Base-by-base conservation (phyloP, 2,329 filamentous ascomycete genomes). In the Colletotrichum gigasporum region DNA sequence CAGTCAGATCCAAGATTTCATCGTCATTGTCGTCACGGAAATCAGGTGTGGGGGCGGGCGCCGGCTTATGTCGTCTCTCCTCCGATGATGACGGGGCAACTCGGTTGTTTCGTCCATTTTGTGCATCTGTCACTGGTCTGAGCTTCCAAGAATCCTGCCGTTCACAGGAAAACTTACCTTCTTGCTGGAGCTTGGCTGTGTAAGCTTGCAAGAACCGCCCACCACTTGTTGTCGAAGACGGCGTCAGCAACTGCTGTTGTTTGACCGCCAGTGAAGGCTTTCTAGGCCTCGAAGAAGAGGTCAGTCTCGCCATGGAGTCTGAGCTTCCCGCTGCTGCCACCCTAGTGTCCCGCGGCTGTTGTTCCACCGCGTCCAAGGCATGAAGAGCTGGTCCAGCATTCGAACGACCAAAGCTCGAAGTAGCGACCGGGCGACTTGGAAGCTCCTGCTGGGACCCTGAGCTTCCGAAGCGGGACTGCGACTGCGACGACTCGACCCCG, bases 281-380 rank as follows among this genome's bases (percentile, higher is more conserved):
- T 67, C 78, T 85, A 5, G 78, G 73, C 66, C 76, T 80, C n/a
- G 77, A 75, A 44, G 74, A 79, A 6, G 80, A 78, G 12, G 77
- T 78, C 50, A 84, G 70, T 47, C 77, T 77, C 26, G 80, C 82
- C 83, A 86, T 86, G 39, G 66, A 76, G 64, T 72, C 73, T 22
- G 37, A 9, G 11, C 56, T 39, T 39, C 24, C 42, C n/a, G 22
- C 26, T 61, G 28, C 34, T 39, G 52, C 52, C 44, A 57, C 52
- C 37, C 63, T 62, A 16, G 57, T 39, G 26, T 66, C 63, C 32
- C 30, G 56, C 48, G 41, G 26, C 44, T 34, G 34, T 20, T 45
- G 37, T 28, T 63, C 53, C 51, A 42, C 34, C 30, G 18, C 45
- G 41, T 52, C 47, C n/a, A 37, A 50, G 56, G 50, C 48, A 62